A percentile compares a stretch with the other conserved stretches of the same genome.
Evolutionary conservation across 371 early-diverging fungal genomes (phyloP).

Genomic region (Mucor racemosus): DNA sequence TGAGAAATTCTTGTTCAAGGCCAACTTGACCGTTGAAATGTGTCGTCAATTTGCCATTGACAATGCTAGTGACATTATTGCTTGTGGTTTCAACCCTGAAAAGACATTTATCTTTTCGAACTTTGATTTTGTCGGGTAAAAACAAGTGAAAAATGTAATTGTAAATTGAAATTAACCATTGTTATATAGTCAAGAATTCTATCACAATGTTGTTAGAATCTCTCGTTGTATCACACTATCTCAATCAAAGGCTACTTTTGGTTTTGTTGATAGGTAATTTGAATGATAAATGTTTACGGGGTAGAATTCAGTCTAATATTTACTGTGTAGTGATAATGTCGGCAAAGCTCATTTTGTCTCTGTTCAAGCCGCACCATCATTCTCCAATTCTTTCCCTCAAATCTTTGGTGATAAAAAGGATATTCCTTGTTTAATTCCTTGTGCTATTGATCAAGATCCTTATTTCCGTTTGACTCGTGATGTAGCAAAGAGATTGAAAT

Average conservation of each 20-base stretch:
- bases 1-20: slow-evolving; percentile 99
- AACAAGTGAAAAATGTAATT: slow-evolving; percentile 17
- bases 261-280: slow-evolving; percentile 79
- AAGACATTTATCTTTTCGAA: slow-evolving; percentile 99
- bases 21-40: slow-evolving; percentile 89
- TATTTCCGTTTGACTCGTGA: slow-evolving; percentile 99
- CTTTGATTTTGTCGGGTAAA: slow-evolving; percentile 88
- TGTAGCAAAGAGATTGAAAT: slow-evolving; percentile 92
- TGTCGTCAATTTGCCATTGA: slow-evolving; percentile 78
- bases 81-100: slow-evolving; percentile 97
- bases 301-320: neutral
- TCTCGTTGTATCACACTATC: slow-evolving; percentile 86
- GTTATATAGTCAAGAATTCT: slow-evolving; percentile 77
- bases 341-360: slow-evolving; percentile 94
- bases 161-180: neutral
- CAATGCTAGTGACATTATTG: slow-evolving; percentile 98
- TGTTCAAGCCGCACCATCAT: slow-evolving; percentile 94
- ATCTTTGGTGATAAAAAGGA: slow-evolving; percentile 93
- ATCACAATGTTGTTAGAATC: slow-evolving; percentile 90
- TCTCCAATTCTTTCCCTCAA: slow-evolving; percentile 94
- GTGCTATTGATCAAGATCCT: slow-evolving; percentile 99
- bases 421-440: slow-evolving; percentile 97
- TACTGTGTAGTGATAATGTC: slow-evolving; percentile 71
- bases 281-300: neutral
- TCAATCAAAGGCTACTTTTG: slow-evolving; percentile 90